Base-by-base conservation (phyloP, 164 flowering plant species). In the Kalanchoe fedtschenkoi region DNA sequence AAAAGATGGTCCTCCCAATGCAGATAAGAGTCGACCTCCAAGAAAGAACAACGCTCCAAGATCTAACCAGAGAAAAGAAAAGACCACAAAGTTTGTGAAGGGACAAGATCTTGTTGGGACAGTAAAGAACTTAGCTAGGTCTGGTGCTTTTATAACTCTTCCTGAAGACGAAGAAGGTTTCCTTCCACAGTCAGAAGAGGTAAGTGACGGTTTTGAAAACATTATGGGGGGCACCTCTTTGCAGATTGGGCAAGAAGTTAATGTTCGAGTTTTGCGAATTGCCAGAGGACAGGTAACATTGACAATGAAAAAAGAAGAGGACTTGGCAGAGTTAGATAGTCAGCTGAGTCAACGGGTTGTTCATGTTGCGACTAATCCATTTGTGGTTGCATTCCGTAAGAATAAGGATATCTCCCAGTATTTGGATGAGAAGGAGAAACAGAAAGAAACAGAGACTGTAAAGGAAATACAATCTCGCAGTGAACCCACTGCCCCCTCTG, bases 81-180 rank as follows among this genome's bases (percentile, higher is more conserved):
- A 83, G 65, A 65, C 39, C 72, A 75, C 96, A 16, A 85, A 88
- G 73, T 87, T 88, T 75, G 83, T 76, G 34, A 77, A 73, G 65
- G 99, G 95, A 29, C 95, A 93, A 71, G 80, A 79, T 15, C 75
- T 93, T 5, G 74, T 71, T 66, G 99, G 99, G 11, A 86, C 82
- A 6, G 98, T 93, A n/a, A 93, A 93, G 75, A 88, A 86, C 67
- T 42, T 83, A 60, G 74, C 70, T 58, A 72, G 91, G 70, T 43
- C 92, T 34, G 99, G 99, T 44, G 85, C 97, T 74, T 89, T 88
- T 56, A 80, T 93, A 62, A 75, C 91, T 60, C 90, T 93, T 57
- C 92, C 95, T 22, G 96, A 85, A 33, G 97, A 86, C 1, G 99
- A 85, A 66, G 99, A 90, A 76, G 99, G 97, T 30, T 93, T 93